These are phyloP conservation scores for Kodamaea sp. DNA, from an alignment of 1,139 yeast species.

Conservation along the genomic window DNA sequence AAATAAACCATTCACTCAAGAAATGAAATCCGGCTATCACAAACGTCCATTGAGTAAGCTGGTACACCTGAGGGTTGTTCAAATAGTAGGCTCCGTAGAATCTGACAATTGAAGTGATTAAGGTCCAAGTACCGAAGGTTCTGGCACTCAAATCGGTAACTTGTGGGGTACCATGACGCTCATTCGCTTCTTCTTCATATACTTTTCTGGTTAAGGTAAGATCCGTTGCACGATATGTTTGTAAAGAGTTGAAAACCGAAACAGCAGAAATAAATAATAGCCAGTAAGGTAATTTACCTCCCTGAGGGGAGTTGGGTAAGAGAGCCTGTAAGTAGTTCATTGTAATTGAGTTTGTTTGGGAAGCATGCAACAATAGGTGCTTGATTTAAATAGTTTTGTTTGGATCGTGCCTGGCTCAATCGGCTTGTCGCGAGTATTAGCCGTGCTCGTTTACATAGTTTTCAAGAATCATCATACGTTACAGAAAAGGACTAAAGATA, in stretches of 20 bases:
- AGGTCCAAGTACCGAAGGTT: constrained; percentile 98
- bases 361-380: too few relatives aligned
- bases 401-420: too few relatives aligned
- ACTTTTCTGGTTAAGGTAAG: constrained; percentile 75
- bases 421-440: too few relatives aligned
- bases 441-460: background rate
- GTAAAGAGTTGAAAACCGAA: constrained; percentile 85
- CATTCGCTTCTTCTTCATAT: constrained; percentile 62
- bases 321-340: constrained; percentile 6
- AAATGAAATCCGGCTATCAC: constrained; percentile 84
- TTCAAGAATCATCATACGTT: constrained; percentile 1
- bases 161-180: constrained; percentile 28
- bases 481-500: background rate
- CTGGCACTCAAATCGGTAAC: constrained; percentile 83
- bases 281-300: constrained; percentile 50
- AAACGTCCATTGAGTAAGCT: constrained; percentile 81
- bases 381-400: too few relatives aligned
- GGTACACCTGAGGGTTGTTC: constrained; percentile 66
- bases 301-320: constrained; percentile 22
- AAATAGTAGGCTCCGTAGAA: constrained; percentile 78
- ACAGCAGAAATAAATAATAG: constrained; percentile 72
- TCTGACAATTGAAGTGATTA: constrained; percentile 81
- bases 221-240: constrained; percentile 74
- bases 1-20: constrained; percentile 77
- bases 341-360: too few relatives aligned